Base-by-base conservation (phyloP, 495 filamentous ascomycete species). In the Tuber borchii region DNA sequence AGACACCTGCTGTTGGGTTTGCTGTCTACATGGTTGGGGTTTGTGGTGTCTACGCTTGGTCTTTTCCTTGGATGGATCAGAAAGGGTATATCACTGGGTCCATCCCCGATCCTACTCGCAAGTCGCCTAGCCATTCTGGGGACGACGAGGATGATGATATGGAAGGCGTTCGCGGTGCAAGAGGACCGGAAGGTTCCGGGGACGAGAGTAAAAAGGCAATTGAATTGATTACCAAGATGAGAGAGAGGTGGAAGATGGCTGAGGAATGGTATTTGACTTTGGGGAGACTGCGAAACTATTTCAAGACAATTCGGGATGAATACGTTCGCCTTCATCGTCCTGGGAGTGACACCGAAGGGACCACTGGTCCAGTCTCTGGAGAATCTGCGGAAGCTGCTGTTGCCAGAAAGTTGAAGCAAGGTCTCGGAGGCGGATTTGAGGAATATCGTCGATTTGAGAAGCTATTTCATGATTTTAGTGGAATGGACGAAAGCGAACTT, bases 61-160 rank as follows among this genome's bases (percentile, higher is more conserved):
- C 91, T 81, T 97, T 95, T 82, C 89, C 91, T 0, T 89, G 91
- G 76, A 94, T 95, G 91, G 93, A 97, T 78, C 86, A 86, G 0
- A 87, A 90, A 34, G 87, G 88, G 22, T 88, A 90, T 79, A 87
- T 95, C 85, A 84, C 86, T 45, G 82, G 79, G 39, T 82, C 78
- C 16, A 80, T 83, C 16, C 83, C 80, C 69, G 78, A 83, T 61
- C 78, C 79, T 61, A 74, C 72, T 22, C 74, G 71, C 40, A 69
- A 42, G 42, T 79, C 77, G 39, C 75, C 72, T 31, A 78, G 76
- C 17, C 46, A 42, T 45, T 79, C 77, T 45, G 75, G 77, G 31
- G 84, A 81, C 74, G 82, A 75, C 74, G 80, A 71, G 43, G 77
- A 80, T 69, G 83, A 81, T 72, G 85, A 79, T 61, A 85, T 82